Conservation (phyloP, 148 eudicot species). For the Rhododendron griersonianum region DNA sequence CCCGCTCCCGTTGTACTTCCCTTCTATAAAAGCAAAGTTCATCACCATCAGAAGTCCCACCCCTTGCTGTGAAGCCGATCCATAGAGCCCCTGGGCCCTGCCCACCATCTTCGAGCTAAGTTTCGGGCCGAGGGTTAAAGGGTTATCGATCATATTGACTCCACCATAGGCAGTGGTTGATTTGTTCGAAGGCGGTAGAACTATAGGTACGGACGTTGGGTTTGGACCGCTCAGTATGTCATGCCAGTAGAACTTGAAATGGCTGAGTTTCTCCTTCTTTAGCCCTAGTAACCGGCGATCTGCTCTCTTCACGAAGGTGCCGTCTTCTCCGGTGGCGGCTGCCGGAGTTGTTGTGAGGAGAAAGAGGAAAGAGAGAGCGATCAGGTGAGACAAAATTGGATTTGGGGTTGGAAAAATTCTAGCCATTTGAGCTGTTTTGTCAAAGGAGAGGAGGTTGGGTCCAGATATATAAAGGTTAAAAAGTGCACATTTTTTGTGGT, state of each 20-base stretch:
- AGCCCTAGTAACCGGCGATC: neutral
- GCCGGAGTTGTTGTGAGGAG: neutral
- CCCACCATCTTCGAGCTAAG: constrained; percentile 27
- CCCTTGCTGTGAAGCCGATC: constrained; percentile 19
- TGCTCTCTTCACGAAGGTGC: neutral
- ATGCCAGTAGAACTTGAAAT: constrained; percentile 57
- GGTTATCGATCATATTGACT: constrained; percentile 33
- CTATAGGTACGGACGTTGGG: constrained; percentile 36
- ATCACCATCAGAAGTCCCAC: constrained; percentile 33
- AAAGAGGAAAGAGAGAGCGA: neutral
- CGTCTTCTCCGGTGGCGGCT: constrained; percentile 5
- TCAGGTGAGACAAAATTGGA: neutral
- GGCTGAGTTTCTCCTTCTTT: constrained; percentile 41
- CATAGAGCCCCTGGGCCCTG: constrained; percentile 39
- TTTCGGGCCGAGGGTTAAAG: constrained; percentile 28
- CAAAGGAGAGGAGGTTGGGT: neutral
- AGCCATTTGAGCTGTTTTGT: neutral
- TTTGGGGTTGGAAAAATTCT: neutral
- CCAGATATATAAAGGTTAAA: neutral
- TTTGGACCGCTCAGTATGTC: constrained; percentile 38
- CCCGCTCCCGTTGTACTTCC: constrained; percentile 41
- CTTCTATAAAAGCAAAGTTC: constrained; percentile 34
- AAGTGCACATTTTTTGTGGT: neutral
- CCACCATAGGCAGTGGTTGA: constrained; percentile 34
- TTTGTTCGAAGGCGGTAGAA: constrained; percentile 16